Evolutionary conservation across 2,329 filamentous ascomycete genomes (phyloP), one percentile per base, ranked within the genome.

Genomic region (Mollisiaceae sp.): DNA sequence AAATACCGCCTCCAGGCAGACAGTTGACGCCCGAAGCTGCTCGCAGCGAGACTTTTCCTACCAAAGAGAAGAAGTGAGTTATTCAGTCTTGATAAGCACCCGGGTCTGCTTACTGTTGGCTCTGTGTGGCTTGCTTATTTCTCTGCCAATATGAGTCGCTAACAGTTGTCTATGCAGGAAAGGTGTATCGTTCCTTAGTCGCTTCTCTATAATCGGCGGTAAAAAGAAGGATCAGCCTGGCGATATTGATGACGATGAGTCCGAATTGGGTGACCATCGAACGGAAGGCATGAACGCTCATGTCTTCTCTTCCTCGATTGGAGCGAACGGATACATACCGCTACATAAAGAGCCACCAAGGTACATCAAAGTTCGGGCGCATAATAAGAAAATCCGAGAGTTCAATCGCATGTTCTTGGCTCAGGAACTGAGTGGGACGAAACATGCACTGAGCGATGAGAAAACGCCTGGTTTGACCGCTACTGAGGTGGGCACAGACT

Each of bases 381-480:
- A 92, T 75, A 88, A 93, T 78, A 97, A 97, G 78, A 93, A 91
- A 74, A 82, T 85, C 24, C 89, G 88, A 71, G 91, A 94, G 62
- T 97, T 98, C 75, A 89, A 95, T 75, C 89, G 89, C 56, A 82
- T 97, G 65, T 99, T 99, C 76, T 85, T 98, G 2, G 94, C 95
- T 2, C 95, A 99, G 79, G 91, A 98, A 77, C 81, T 98, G n/a
- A 82, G 83, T 39, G 86, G 89, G n/a, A 84, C 84, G 0, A 82
- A 81, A n/a, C 73, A 73, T 59, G 60, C 68, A 8, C 70, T 71
- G 35, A 78, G 68, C 39, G 70, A 71, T 11, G 71, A 72, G 41
- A 79, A 78, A 54, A 63, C 69, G 12, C 69, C 72, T 22, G 69
- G 67, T 24, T 59, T 71, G 22, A 71, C 70, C 18, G 67, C 65